These are phyloP conservation scores for Aegilops longissima DNA, from an alignment of 176 grass and related monocot species.

Conservation along the genomic window DNA sequence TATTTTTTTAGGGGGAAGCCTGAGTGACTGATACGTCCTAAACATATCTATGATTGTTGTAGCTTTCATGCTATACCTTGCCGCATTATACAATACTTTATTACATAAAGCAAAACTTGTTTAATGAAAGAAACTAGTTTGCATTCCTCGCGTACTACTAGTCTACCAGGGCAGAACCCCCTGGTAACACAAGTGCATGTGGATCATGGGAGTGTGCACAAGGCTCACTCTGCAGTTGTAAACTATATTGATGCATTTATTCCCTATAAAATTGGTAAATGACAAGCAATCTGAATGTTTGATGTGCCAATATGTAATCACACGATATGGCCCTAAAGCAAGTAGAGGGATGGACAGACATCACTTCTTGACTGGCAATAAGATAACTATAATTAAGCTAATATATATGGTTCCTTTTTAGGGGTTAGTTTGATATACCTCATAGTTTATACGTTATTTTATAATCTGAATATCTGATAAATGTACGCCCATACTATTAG, in stretches of 20 bases:
- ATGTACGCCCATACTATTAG: not conserved
- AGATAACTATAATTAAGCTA: not conserved
- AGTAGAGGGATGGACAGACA: not conserved
- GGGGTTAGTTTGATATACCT: not conserved
- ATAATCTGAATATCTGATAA: not conserved
- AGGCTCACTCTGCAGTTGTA: not conserved
- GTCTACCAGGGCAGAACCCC: too few relatives aligned
- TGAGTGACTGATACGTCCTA: too few relatives aligned
- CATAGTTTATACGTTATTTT: not conserved
- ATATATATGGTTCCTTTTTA: not conserved
- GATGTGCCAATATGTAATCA: not conserved
- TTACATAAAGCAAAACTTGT: too few relatives aligned
- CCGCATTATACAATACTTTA: too few relatives aligned
- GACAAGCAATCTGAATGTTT: not conserved
- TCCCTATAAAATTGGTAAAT: not conserved
- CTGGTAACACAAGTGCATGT: too few relatives aligned
- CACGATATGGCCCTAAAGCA: not conserved
- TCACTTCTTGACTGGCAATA: too few relatives aligned
- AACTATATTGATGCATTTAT: not conserved
- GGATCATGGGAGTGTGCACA: not conserved
- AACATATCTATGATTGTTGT: too few relatives aligned
- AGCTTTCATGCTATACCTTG: too few relatives aligned
- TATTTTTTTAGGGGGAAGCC: too few relatives aligned
- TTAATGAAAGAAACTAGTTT: not conserved
- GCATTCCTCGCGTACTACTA: not conserved